phyloP scores from a whole-genome alignment of 352 stramenopile genomes.

The Phytophthora kernoviae region DNA sequence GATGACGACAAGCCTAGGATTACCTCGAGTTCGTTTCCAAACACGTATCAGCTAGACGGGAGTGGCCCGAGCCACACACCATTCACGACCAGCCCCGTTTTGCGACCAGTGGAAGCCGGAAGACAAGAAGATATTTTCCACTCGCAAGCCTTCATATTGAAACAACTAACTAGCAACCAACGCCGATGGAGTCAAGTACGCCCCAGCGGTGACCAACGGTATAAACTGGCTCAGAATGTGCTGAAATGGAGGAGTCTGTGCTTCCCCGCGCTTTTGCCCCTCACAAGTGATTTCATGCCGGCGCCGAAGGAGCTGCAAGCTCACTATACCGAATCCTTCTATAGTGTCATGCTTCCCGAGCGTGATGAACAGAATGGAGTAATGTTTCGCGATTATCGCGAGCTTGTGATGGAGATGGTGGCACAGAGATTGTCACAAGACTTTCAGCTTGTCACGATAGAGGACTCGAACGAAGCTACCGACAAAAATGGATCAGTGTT shows the following conservation, averaged over 20 bases:
- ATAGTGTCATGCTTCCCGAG: constrained; percentile 81
- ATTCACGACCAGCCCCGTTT: constrained; percentile 63
- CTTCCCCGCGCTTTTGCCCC: constrained; percentile 94
- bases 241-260: constrained; percentile 98
- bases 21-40: constrained; percentile 66
- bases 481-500: constrained; percentile 51
- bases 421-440: constrained; percentile 83
- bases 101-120: constrained; percentile 47
- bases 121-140: constrained; percentile 78
- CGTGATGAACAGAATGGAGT: constrained; percentile 68
- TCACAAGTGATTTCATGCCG: constrained; percentile 92
- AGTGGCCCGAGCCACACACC: constrained; percentile 45
- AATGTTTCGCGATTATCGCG: constrained; percentile 73
- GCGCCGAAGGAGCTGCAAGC: constrained; percentile 74
- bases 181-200: constrained; percentile 96
- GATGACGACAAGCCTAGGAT: constrained; percentile 43
- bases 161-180: constrained; percentile 92
- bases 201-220: constrained; percentile 55
- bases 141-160: constrained; percentile 75
- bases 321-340: constrained; percentile 88
- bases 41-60: constrained; percentile 57
- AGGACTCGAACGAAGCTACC: constrained; percentile 39
- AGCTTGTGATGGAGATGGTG: constrained; percentile 88
- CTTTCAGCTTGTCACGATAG: constrained; percentile 85
- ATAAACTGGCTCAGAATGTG: constrained; percentile 81